Conservation (phyloP, 306 rosid genomes). For the Corylus heterophylla region DNA sequence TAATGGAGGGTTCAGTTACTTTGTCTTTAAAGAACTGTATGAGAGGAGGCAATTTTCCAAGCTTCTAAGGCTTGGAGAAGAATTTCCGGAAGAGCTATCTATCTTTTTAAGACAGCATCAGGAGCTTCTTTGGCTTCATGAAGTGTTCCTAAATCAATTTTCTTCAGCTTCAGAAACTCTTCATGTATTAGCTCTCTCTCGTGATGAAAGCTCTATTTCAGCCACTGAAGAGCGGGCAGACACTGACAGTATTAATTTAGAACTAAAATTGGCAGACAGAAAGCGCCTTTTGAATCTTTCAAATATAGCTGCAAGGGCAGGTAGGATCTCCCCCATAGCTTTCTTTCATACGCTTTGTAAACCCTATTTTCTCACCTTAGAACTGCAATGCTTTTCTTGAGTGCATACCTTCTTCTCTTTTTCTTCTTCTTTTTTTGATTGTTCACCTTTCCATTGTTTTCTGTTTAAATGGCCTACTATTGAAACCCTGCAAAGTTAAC, state of each 20-base stretch:
- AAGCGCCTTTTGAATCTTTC: constrained; percentile 85
- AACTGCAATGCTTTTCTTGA: background rate
- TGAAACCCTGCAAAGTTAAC: constrained; percentile 11
- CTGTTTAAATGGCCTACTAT: constrained; percentile 8
- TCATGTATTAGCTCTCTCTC: constrained; percentile 76
- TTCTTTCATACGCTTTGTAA: background rate
- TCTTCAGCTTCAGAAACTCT: constrained; percentile 86
- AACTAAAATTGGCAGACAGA: constrained; percentile 64
- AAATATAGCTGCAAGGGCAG: constrained; percentile 89
- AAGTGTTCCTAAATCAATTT: constrained; percentile 83
- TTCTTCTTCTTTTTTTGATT: background rate
- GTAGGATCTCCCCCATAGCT: constrained; percentile 32
- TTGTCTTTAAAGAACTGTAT: constrained; percentile 72
- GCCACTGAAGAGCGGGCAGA: constrained; percentile 56
- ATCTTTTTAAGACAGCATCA: constrained; percentile 77
- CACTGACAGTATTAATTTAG: constrained; percentile 31
- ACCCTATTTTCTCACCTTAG: background rate
- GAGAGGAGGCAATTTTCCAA: constrained; percentile 72
- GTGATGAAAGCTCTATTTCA: constrained; percentile 42
- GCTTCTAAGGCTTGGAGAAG: constrained; percentile 94
- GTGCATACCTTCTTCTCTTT: constrained; percentile 6
- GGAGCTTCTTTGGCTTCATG: constrained; percentile 95
- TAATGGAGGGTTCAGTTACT: constrained; percentile 84
- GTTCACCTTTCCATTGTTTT: constrained; percentile 15
- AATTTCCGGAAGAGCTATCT: constrained; percentile 81